Base-by-base conservation (phyloP, 2,329 filamentous ascomycete species). In the Verticillium albo-atrum region DNA sequence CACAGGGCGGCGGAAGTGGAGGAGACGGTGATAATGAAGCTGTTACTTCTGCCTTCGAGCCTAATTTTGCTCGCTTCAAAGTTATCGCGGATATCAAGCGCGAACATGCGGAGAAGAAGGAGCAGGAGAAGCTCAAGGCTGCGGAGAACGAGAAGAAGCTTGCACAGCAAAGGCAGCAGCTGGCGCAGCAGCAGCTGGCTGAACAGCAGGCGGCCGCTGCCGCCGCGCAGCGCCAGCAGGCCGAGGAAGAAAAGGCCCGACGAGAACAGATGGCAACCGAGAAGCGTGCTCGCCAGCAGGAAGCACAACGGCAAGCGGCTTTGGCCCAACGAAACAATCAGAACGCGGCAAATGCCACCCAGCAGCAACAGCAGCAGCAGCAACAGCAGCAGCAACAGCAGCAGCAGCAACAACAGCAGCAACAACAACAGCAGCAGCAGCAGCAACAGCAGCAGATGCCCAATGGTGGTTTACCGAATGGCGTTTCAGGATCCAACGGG, bases 11-110 rank as follows among this genome's bases (percentile, higher is more conserved):
- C 3, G 75, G 80, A 14, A 82, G 83, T 34, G 84, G 87, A 58
- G 74, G 84, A n/a, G 89, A 90, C 61, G 86, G 83, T 23, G 92
- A 96, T 69, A 88, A 86, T 9, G 87, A 91, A 63, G 85, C 86
- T 37, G 88, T 86, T 23, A 82, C 83, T 6, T 82, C 86, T n/a
- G 83, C 89, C 3, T 96, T 96, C 67, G 92, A 96, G 71, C 88
- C 89, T 35, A 85, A 89, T 28, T 97, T 98, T 71, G 92, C 95
- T 66, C 87, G 90, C 37, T 98, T 97, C 75, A 97, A 97, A 77
- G 86, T 91, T 1, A 85, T 99, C 51, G 91, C 92, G 60, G 90
- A 91, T 60, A 96, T 97, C 67, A 91, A 89, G 70, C 79, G 85
- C 58, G 86, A 91, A 51, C 89, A 92, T 61, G 87, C 88, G 27